These are phyloP conservation scores for Ophiostoma ips DNA, from an alignment of 2,329 filamentous ascomycete genomes.

Conservation along the genomic window DNA sequence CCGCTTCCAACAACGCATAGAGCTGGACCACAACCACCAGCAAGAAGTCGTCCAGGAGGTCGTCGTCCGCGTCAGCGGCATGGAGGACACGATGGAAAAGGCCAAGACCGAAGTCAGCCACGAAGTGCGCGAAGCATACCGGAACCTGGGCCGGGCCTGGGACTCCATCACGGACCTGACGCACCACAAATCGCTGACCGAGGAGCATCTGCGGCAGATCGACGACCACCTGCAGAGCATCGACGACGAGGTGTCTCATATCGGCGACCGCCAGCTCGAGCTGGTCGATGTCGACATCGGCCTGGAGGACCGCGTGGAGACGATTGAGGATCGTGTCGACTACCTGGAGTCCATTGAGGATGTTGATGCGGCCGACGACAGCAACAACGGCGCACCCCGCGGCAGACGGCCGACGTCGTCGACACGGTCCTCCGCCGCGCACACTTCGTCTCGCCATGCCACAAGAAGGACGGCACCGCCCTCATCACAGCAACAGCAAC, in stretches of 20 bases:
- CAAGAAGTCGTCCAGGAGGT: slow-evolving; percentile 25
- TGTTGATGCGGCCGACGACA: neutral
- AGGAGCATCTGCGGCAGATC: slow-evolving; percentile 26
- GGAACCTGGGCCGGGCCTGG: slow-evolving; percentile 41
- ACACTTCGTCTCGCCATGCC: no score
- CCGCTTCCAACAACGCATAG: slow-evolving; percentile 15
- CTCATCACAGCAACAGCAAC: neutral
- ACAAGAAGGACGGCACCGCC: no score
- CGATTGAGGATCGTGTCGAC: slow-evolving; percentile 28
- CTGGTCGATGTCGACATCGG: slow-evolving; percentile 35
- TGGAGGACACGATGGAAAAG: slow-evolving; percentile 42
- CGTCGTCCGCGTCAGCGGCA: slow-evolving; percentile 31
- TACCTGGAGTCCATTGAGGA: slow-evolving; percentile 13
- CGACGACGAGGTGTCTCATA: slow-evolving; percentile 28
- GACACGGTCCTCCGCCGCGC: no score
- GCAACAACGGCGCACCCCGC: neutral
- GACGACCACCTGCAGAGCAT: slow-evolving; percentile 28
- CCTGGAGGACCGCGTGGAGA: slow-evolving; percentile 39
- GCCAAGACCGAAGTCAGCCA: slow-evolving; percentile 35
- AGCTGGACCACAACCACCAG: slow-evolving; percentile 19
- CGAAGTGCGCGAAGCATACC: slow-evolving; percentile 41
- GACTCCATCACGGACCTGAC: slow-evolving; percentile 34
- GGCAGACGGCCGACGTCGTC: slow-evolving; percentile 5
- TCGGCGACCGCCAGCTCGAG: slow-evolving; percentile 35
- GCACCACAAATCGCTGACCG: slow-evolving; percentile 22